phyloP scores from a whole-genome alignment of 139 green algal genomes.

The Closterium sp. region DNA sequence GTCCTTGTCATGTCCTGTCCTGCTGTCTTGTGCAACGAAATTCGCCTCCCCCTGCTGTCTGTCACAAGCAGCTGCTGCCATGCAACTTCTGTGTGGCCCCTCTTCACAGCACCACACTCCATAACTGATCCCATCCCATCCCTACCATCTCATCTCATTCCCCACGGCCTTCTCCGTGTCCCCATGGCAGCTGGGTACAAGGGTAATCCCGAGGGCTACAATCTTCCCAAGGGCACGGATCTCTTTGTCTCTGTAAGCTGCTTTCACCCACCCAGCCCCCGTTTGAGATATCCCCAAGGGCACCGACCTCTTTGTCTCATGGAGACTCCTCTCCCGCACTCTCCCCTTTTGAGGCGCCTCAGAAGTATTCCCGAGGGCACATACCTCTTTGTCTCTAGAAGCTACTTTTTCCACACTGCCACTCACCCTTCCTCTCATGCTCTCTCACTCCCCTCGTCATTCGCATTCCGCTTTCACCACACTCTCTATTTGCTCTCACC shows the following conservation, averaged over 20 bases:
- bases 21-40: no score
- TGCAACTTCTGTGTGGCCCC: not conserved
- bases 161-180: not conserved
- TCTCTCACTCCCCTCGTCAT: no score
- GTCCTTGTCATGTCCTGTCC: no score
- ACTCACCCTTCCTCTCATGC: no score
- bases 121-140: no score
- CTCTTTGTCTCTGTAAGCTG: slow-evolving; percentile 84
- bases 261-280: not conserved
- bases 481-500: no score
- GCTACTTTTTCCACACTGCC: not conserved
- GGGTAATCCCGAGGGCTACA: slow-evolving; percentile 66
- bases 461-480: no score
- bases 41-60: not conserved
- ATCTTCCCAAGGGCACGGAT: slow-evolving; percentile 87
- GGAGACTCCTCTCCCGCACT: no score
- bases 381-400: slow-evolving; percentile 91
- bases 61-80: not conserved
- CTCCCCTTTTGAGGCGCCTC: no score
- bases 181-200: slow-evolving; percentile 52
- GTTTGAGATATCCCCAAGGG: slow-evolving; percentile 17
- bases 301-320: slow-evolving; percentile 34
- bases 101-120: no score
- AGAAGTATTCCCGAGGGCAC: slow-evolving; percentile 84
- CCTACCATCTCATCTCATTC: no score